Evolutionary conservation across 2,329 filamentous ascomycete genomes (phyloP).

Genomic region (Chaetoscypha palmicola): DNA sequence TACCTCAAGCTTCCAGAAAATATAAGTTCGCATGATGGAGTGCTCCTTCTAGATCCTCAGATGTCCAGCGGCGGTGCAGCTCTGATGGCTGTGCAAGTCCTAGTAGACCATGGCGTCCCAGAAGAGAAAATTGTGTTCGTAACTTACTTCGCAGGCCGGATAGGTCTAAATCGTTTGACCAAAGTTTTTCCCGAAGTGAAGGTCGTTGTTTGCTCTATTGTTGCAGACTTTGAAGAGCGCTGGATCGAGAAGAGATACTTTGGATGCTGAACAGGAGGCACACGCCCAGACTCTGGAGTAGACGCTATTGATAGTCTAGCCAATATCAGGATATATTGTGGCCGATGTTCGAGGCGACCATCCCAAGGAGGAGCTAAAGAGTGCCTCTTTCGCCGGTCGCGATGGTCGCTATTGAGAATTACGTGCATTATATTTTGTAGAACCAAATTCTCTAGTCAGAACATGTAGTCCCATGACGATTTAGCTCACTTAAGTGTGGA

Average conservation of each 20-base stretch:
- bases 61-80: slow-evolving; percentile 84
- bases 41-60: slow-evolving; percentile 84
- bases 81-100: slow-evolving; percentile 92
- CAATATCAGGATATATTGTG: too few species aligned
- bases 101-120: slow-evolving; percentile 85
- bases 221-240: slow-evolving; percentile 73
- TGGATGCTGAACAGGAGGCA: slow-evolving; percentile 60
- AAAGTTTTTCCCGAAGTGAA: slow-evolving; percentile 84
- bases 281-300: too few species aligned
- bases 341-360: too few species aligned
- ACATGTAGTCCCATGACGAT: too few species aligned
- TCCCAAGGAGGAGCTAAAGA: too few species aligned
- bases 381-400: too few species aligned
- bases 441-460: too few species aligned
- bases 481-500: too few species aligned
- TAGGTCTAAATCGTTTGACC: slow-evolving; percentile 76
- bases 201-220: slow-evolving; percentile 77
- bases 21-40: slow-evolving; percentile 67
- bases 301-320: too few species aligned
- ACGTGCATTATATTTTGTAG: too few species aligned
- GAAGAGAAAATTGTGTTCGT: slow-evolving; percentile 85
- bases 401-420: too few species aligned
- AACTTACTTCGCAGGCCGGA: slow-evolving; percentile 80
- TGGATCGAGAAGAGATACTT: slow-evolving; percentile 91
- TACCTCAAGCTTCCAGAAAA: slow-evolving; percentile 74